A percentile compares a stretch with the other conserved stretches of the same genome.
These are phyloP conservation scores for Quercus agrifolia DNA, from an alignment of 306 rosid genomes.

Conservation along the genomic window DNA sequence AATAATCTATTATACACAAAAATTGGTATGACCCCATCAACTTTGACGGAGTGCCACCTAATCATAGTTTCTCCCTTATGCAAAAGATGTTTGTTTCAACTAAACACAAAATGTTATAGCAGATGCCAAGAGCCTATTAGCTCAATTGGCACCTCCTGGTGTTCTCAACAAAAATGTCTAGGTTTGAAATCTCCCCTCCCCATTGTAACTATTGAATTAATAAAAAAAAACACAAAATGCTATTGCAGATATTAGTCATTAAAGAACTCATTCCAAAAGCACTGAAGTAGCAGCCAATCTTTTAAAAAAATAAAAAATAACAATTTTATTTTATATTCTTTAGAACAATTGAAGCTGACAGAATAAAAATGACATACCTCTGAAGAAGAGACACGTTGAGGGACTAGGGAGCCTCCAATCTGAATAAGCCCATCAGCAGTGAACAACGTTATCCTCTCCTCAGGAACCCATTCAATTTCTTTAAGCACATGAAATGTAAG, in stretches of 20 bases:
- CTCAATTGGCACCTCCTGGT: too few species aligned
- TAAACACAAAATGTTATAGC: not conserved
- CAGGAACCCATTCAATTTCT: slow-evolving; percentile 89
- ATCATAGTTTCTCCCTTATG: too few species aligned
- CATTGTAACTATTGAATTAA: too few species aligned
- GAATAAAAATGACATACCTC: slow-evolving; percentile 45
- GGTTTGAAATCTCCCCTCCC: too few species aligned
- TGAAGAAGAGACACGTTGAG: slow-evolving; percentile 57
- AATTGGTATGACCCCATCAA: too few species aligned
- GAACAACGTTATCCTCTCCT: slow-evolving; percentile 80
- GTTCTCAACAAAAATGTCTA: too few species aligned
- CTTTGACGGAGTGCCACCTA: too few species aligned
- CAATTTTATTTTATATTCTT: not conserved
- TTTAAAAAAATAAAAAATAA: not conserved
- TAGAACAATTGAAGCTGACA: not conserved
- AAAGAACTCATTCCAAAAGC: not conserved
- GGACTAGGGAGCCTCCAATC: slow-evolving; percentile 88
- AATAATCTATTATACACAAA: too few species aligned
- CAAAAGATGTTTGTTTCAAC: not conserved
- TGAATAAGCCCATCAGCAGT: slow-evolving; percentile 89
- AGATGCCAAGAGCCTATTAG: too few species aligned
- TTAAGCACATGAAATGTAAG: slow-evolving; percentile 20
- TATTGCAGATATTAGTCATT: not conserved
- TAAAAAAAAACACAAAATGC: not conserved
- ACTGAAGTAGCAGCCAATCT: not conserved